Conservation (phyloP, 257 asterid genomes). For the Solanum appendiculatum region DNA sequence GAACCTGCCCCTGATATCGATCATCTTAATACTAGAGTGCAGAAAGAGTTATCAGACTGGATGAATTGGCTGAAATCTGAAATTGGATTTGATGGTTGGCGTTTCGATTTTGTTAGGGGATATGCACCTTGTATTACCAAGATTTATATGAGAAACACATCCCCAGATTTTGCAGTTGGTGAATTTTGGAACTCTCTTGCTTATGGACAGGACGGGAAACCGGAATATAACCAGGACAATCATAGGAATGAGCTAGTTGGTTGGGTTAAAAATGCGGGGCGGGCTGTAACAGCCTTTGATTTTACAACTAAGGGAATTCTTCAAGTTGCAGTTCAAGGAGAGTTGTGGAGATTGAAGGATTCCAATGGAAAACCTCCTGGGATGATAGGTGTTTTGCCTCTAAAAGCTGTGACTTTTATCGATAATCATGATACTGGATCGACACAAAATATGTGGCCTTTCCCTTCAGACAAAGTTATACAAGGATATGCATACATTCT, state of each 20-base stretch:
- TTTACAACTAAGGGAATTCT: constrained; percentile 74
- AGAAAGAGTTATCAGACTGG: constrained; percentile 69
- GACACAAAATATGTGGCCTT: constrained; percentile 60
- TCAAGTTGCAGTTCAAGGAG: constrained; percentile 67
- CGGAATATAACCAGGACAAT: constrained; percentile 32
- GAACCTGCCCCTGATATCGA: constrained; percentile 65
- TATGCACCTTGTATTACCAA: constrained; percentile 43
- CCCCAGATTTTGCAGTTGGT: constrained; percentile 78
- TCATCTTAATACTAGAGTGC: constrained; percentile 60
- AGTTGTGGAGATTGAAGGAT: constrained; percentile 65
- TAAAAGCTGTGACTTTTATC: constrained; percentile 64
- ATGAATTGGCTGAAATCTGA: constrained; percentile 79
- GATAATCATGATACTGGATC: constrained; percentile 90
- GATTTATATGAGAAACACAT: constrained; percentile 44
- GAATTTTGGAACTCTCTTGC: constrained; percentile 16
- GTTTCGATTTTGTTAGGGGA: constrained; percentile 69
- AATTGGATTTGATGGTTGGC: constrained; percentile 73
- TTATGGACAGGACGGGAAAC: background rate
- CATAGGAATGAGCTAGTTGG: constrained; percentile 39
- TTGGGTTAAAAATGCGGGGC: constrained; percentile 47
- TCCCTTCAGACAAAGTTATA: constrained; percentile 62
- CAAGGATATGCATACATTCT: constrained; percentile 85
- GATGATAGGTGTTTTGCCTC: constrained; percentile 58
- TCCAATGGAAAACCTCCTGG: constrained; percentile 61
- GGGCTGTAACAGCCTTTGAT: constrained; percentile 56